phyloP scores from a whole-genome alignment of 805 yeast species.

The Metschnikowia picachoensis region DNA sequence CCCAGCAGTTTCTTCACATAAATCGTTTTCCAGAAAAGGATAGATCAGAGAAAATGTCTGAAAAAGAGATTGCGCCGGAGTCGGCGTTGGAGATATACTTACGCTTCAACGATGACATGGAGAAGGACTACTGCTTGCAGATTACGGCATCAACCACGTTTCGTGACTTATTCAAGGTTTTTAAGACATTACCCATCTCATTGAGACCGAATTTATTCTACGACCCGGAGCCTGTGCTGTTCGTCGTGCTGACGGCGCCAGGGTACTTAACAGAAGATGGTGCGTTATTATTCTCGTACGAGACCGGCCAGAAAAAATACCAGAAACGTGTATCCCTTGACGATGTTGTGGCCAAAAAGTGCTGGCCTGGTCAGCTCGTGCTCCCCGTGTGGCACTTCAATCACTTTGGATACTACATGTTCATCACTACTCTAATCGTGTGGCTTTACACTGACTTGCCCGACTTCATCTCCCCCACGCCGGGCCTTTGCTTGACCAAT shows the following conservation, averaged over 20 bases:
- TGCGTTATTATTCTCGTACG: slow-evolving; percentile 61
- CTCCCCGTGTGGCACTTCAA: slow-evolving; percentile 65
- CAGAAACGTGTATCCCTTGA: slow-evolving; percentile 41
- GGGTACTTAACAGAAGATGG: slow-evolving; percentile 86
- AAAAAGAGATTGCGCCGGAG: slow-evolving; percentile 6
- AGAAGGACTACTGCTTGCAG: slow-evolving; percentile 86
- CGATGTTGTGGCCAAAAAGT: slow-evolving; percentile 52
- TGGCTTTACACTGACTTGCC: slow-evolving; percentile 97
- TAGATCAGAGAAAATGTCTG: neutral
- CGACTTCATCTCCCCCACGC: slow-evolving; percentile 84
- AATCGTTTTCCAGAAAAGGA: too few species aligned
- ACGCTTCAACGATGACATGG: slow-evolving; percentile 80
- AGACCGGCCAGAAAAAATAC: slow-evolving; percentile 47
- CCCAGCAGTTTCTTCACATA: too few species aligned
- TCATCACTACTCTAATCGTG: slow-evolving; percentile 39
- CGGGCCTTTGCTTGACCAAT: slow-evolving; percentile 78
- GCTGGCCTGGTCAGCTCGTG: slow-evolving; percentile 90
- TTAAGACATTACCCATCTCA: slow-evolving; percentile 63
- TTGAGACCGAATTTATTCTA: slow-evolving; percentile 80
- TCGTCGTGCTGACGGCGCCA: slow-evolving; percentile 58
- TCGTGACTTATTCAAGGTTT: slow-evolving; percentile 55
- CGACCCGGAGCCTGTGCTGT: slow-evolving; percentile 59
- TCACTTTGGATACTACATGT: slow-evolving; percentile 38
- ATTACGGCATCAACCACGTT: slow-evolving; percentile 60
- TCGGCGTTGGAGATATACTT: slow-evolving; percentile 50